Evolutionary conservation across 1,284 basidiomycete species (phyloP), one percentile per base, ranked within the genome.

Genomic region (Ganoderma sp.): DNA sequence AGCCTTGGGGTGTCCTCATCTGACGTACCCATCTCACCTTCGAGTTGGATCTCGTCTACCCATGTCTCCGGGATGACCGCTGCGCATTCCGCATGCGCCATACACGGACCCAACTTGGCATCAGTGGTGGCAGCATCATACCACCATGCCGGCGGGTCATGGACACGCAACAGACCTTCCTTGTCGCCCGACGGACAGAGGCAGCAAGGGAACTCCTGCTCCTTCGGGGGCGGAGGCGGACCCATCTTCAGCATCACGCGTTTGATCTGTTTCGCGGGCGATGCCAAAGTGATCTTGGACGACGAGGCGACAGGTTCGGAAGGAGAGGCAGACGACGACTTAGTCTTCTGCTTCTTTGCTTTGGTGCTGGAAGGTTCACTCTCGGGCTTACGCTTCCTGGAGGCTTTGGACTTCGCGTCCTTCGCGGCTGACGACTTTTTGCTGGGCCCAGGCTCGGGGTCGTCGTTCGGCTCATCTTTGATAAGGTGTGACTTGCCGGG

Each of bases 21-120:
- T 17, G 6, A 15, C 39, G 22, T 19, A 66, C 82, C 78, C 34
- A 69, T 67, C 5, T 71, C 58, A 15, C 68, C 54, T 8, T 73
- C 72, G 5, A 77, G 79, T 25, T 88, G 85, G 2, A 88, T 75
- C 56, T 89, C 87, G 73, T 95, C 93, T 10, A 95, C 87, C 88
- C 92, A 96, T 0, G 94, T 93, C 78, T 97, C 95, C 0, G 94
- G 95, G 3, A 96, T 84, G 19, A 93, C 85, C 42, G 83, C 85
- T 1, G 93, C 95, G 75, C 95, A 97, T 0, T 84, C 79, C 73
- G 89, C 88, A 76, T 96, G 94, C 0, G 92, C 93, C 83, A 85
- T 84, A 87, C 91, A 90, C 10, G 78, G 74, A 61, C 83, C 78
- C 48, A 84, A 77, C 63, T 61, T 50, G 81, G 67, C 56, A 62